These are phyloP conservation scores for Boletus calvinii DNA, from an alignment of 1,284 basidiomycete species.

Conservation along the genomic window DNA sequence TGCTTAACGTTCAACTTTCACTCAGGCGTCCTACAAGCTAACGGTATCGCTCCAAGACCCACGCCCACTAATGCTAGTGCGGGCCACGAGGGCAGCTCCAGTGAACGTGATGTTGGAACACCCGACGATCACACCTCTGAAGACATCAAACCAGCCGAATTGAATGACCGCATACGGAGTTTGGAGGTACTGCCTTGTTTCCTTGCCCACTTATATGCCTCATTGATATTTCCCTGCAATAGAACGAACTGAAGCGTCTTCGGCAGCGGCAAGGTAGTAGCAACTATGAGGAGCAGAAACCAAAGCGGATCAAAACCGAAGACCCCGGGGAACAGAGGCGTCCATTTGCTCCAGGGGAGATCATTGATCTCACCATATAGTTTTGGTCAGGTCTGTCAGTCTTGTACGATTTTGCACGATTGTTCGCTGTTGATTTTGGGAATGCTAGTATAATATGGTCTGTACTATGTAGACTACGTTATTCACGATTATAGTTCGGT, in stretches of 20 bases:
- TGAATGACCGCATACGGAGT: slow-evolving; percentile 3
- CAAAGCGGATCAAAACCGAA: slow-evolving; percentile 19
- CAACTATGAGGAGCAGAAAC: slow-evolving; percentile 5
- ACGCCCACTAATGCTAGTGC: neutral
- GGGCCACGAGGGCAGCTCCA: neutral
- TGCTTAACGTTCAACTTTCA: neutral
- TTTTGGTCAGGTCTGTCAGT: neutral
- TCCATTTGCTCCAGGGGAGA: slow-evolving; percentile 2
- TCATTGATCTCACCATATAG: slow-evolving; percentile 20
- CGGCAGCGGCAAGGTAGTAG: neutral
- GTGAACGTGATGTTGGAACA: neutral
- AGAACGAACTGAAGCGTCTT: slow-evolving; percentile 18
- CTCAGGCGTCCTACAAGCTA: slow-evolving; percentile 23
- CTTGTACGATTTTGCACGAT: neutral
- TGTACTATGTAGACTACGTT: neutral
- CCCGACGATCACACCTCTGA: neutral
- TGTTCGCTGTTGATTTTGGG: neutral
- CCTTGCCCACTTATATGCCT: neutral
- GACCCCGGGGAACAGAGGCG: neutral
- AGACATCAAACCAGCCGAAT: slow-evolving; percentile 11
- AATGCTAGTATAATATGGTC: neutral
- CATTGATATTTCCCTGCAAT: neutral
- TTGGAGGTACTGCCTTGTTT: slow-evolving; percentile 13
- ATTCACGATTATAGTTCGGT: neutral
- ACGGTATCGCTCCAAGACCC: slow-evolving; percentile 17